Base-by-base conservation (phyloP, 495 filamentous ascomycete genomes). In the Cenococcum geophilum region DNA sequence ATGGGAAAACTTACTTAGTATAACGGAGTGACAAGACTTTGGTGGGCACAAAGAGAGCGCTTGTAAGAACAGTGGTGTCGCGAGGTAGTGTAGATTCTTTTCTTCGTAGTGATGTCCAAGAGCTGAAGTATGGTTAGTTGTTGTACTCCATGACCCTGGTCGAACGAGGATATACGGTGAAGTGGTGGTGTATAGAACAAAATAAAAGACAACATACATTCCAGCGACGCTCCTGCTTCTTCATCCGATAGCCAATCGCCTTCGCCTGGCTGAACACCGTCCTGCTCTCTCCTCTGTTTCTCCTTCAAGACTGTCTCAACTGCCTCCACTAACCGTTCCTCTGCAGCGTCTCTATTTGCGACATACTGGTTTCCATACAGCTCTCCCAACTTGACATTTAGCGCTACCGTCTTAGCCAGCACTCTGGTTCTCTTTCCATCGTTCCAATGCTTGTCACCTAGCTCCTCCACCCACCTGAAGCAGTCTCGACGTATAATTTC, bases 1-100 rank as follows among this genome's bases (percentile, higher is more conserved):
- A 14, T 53, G 18, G 32, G 25, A 18, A 18, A 23, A 75, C 78
- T 69, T 71, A 84, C 83, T 91, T 56, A 97, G 74, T 18, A 88
- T 78, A 48, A 89, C 88, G 32, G 86, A 82, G 73, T 88, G 83
- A 68, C 89, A 95, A 35, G 75, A 75, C n/a, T 75, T 77, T 1
- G 69, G 68, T 12, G 78, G 71, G 55, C 80, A 66, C 23, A 92
- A 69, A 32, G 83, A 76, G 43, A 96, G 75, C 1, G 91, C 88
- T 63, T 92, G 91, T 63, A 97, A 79, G 71, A 89, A 95, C 37
- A 97, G 77, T n/a, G 92, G 92, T 27, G 89, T 80, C 16, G 93
- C 88, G 8, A 96, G 83, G 59, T 89, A 88, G 63, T 87, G 81
- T 60, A 85, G 80, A 54, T 85, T 77, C 66, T 83, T 83, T 48